Evolutionary conservation across 73 alveolate species (phyloP).

Genomic region (Blepharisma japonicum): DNA sequence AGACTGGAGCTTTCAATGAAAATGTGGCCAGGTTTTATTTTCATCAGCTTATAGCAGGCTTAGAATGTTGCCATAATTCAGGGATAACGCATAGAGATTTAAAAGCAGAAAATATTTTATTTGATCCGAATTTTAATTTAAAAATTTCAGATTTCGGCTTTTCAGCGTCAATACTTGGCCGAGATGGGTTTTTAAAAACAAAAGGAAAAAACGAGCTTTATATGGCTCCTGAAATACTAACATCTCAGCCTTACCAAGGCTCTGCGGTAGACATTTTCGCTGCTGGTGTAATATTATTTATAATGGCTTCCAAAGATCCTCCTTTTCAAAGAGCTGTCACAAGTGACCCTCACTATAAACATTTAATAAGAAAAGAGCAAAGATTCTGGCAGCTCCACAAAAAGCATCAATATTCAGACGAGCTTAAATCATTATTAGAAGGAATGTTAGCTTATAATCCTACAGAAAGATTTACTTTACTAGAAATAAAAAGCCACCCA

Average conservation of each 20-base stretch:
- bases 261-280: constrained; percentile 58
- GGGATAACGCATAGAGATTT: constrained; percentile 50
- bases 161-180: constrained; percentile 29
- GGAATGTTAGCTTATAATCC: constrained; percentile 36
- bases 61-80: constrained; percentile 62
- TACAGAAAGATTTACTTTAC: constrained; percentile 43
- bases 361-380: constrained; percentile 36
- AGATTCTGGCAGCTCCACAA: constrained; percentile 48
- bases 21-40: constrained; percentile 33
- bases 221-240: constrained; percentile 64
- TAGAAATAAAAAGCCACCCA: constrained; percentile 46
- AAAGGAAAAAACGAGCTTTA: constrained; percentile 41
- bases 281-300: constrained; percentile 62
- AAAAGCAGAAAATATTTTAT: constrained; percentile 42
- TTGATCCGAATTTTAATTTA: constrained; percentile 35
- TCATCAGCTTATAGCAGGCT: constrained; percentile 63
- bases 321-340: constrained; percentile 48
- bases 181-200: constrained; percentile 36
- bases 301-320: constrained; percentile 45
- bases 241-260: constrained; percentile 49
- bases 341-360: constrained; percentile 41
- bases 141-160: constrained; percentile 44
- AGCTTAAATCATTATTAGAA: neutral
- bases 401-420: neutral
- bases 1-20: constrained; percentile 29